Conservation (phyloP, 73 alveolate genomes). For the Paramecium octaurelia region DNA sequence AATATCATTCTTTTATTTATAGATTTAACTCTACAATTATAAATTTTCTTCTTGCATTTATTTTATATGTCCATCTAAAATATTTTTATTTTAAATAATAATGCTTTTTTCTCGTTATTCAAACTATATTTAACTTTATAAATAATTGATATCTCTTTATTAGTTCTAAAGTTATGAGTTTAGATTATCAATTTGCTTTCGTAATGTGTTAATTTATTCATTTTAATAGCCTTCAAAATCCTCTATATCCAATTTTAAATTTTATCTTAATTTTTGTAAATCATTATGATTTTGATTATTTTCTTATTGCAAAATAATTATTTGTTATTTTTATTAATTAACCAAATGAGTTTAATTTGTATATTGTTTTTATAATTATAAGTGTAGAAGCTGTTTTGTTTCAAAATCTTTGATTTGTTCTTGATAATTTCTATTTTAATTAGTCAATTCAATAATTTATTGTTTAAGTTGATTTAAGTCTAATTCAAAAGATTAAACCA, state of each 20-base stretch:
- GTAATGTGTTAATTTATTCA: neutral
- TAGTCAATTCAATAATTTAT: neutral
- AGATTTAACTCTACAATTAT: neutral
- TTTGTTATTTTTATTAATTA: neutral
- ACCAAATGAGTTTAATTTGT: neutral
- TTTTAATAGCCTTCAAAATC: neutral
- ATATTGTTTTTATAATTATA: neutral
- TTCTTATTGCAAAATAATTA: neutral
- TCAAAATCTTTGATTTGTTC: neutral
- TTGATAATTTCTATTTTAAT: neutral
- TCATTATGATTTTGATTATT: neutral
- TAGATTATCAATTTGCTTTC: neutral
- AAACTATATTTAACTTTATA: neutral
- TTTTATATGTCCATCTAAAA: neutral
- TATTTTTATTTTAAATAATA: neutral
- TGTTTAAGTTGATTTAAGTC: neutral
- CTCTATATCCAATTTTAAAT: neutral
- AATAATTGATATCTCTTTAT: neutral
- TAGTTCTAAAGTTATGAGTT: too few species aligned
- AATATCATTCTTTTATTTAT: neutral
- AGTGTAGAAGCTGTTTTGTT: neutral
- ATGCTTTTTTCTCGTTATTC: neutral
- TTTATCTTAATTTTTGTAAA: neutral
- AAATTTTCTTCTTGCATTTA: neutral
- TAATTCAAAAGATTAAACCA: neutral